phyloP scores from a whole-genome alignment of 1,284 basidiomycete genomes.

The Gastroboletus turbinatus region DNA sequence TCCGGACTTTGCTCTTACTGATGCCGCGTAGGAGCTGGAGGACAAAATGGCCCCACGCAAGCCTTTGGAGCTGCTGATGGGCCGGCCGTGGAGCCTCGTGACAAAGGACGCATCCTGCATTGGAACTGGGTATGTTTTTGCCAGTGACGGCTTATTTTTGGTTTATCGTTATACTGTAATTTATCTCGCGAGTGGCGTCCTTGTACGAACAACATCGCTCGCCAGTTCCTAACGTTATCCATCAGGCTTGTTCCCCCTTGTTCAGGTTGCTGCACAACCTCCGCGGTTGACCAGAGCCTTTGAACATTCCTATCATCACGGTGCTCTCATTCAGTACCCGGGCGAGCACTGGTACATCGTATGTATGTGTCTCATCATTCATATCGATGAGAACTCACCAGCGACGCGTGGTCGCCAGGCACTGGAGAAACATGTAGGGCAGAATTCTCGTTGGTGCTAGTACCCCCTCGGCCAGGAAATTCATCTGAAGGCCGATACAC shows the following conservation, averaged over 20 bases:
- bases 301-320: not conserved
- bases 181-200: constrained; percentile 11
- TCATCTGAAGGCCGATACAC: not conserved
- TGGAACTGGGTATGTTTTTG: constrained; percentile 5
- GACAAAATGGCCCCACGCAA: not conserved
- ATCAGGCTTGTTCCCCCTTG: not conserved
- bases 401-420: not conserved
- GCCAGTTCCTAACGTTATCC: not conserved
- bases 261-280: not conserved
- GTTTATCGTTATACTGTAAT: not conserved
- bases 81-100: not conserved
- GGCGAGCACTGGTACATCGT: not conserved
- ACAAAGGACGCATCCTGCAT: not conserved
- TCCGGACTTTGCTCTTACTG: constrained; percentile 1
- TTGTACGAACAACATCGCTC: not conserved
- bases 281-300: not conserved
- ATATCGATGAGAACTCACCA: not conserved
- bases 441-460: not conserved
- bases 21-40: not conserved
- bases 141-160: constrained; percentile 12
- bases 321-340: not conserved
- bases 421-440: not conserved
- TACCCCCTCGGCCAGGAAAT: not conserved
- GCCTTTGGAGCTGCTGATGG: not conserved
- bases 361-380: too few species aligned